Evolutionary conservation across 2,329 filamentous ascomycete genomes (phyloP).

Genomic region (Thelonectria blattea): DNA sequence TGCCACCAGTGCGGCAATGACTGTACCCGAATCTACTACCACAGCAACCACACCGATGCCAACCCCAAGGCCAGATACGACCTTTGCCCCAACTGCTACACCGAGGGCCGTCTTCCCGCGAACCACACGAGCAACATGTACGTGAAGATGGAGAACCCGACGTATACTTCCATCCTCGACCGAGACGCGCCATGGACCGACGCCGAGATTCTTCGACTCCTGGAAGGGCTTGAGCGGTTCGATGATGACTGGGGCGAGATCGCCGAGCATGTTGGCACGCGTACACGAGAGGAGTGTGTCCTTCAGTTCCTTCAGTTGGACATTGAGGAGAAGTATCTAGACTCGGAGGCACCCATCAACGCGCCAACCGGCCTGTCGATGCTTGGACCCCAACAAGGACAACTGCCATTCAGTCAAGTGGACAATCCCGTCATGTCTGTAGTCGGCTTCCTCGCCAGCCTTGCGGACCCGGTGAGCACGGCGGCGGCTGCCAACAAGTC

Average conservation of each 20-base stretch:
- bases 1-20: slow-evolving; percentile 94
- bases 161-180: slow-evolving; percentile 78
- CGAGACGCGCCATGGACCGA: slow-evolving; percentile 91
- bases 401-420: slow-evolving; percentile 86
- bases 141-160: slow-evolving; percentile 86
- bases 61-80: slow-evolving; percentile 78
- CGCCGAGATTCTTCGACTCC: slow-evolving; percentile 82
- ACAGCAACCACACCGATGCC: slow-evolving; percentile 62
- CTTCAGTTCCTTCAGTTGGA: slow-evolving; percentile 95
- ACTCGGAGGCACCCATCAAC: slow-evolving; percentile 66
- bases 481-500: slow-evolving; percentile 89
- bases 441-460: slow-evolving; percentile 88
- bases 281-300: slow-evolving; percentile 94
- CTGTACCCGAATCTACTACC: slow-evolving; percentile 72
- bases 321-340: slow-evolving; percentile 96
- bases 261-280: slow-evolving; percentile 87
- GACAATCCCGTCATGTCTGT: slow-evolving; percentile 98
- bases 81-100: slow-evolving; percentile 88
- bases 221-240: slow-evolving; percentile 90
- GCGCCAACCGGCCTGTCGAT: slow-evolving; percentile 65
- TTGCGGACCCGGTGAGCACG: slow-evolving; percentile 88
- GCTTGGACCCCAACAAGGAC: slow-evolving; percentile 76
- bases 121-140: slow-evolving; percentile 83
- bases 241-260: slow-evolving; percentile 97
- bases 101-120: slow-evolving; percentile 81